Evolutionary conservation across 768 basidiomycete genomes (phyloP).

Genomic region (Rhizopogon sp.): DNA sequence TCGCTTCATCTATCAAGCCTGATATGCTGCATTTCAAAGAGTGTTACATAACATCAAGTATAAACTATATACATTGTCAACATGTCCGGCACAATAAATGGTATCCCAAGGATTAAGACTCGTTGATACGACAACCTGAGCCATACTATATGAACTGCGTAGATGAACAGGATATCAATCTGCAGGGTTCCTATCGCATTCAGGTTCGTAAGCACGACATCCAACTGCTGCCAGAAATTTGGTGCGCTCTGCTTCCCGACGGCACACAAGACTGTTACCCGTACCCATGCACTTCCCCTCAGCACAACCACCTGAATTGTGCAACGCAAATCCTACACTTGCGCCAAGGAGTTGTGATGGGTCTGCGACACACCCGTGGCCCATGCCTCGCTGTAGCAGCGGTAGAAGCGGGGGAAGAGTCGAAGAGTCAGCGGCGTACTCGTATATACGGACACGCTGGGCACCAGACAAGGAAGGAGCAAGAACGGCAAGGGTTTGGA

Average conservation of each 20-base stretch:
- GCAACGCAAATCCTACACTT: conserved; percentile 7
- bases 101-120: not conserved
- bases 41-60: too few species aligned
- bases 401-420: conserved; percentile 46
- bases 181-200: not conserved
- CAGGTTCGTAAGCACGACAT: conserved; percentile 44
- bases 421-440: conserved; percentile 42
- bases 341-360: conserved; percentile 13
- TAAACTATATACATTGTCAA: not conserved
- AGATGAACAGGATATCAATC: not conserved
- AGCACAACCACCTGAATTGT: conserved; percentile 16
- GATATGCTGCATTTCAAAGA: too few species aligned
- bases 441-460: conserved; percentile 52
- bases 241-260: conserved; percentile 37
- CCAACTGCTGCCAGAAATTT: conserved; percentile 40
- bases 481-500: conserved; percentile 50
- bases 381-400: conserved; percentile 17
- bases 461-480: conserved; percentile 52
- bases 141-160: not conserved
- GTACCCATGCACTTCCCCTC: conserved; percentile 37
- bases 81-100: not conserved
- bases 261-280: conserved; percentile 32
- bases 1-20: too few species aligned
- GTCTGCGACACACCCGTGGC: conserved; percentile 16
- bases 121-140: not conserved